Conservation (phyloP, 75 land plant genomes). For the Azolla pinnata region DNA sequence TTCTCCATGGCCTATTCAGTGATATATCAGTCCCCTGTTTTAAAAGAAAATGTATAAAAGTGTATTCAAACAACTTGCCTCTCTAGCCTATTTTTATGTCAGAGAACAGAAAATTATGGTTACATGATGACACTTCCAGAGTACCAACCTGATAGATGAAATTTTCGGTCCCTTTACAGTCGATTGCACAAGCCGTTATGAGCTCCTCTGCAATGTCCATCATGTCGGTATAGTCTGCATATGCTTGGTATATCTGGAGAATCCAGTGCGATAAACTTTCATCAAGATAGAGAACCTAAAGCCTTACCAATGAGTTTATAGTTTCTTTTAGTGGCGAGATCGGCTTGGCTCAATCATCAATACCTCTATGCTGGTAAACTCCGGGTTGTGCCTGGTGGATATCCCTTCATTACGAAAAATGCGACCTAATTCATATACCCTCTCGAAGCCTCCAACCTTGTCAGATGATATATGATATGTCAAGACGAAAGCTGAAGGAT, state of each 20-base stretch:
- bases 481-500: neutral
- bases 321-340: too few species aligned
- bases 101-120: neutral
- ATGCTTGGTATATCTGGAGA: constrained; percentile 84
- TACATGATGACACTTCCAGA: neutral
- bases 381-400: constrained; percentile 91
- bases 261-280: too few species aligned
- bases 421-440: constrained; percentile 80
- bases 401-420: constrained; percentile 92
- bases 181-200: constrained; percentile 61
- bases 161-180: constrained; percentile 44
- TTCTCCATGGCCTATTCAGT: constrained; percentile 78
- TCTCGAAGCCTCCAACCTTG: constrained; percentile 91
- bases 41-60: constrained; percentile 1
- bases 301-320: too few species aligned
- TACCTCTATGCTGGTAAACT: constrained; percentile 92
- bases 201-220: constrained; percentile 84
- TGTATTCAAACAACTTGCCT: neutral
- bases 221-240: constrained; percentile 85
- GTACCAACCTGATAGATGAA: constrained; percentile 63
- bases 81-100: neutral
- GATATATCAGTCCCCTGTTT: constrained; percentile 47
- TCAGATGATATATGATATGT: neutral
- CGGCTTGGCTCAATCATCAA: too few species aligned
- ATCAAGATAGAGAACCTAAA: too few species aligned